phyloP scores from a whole-genome alignment of 2,329 filamentous ascomycete species.

The Reticulascus tulasneorum region DNA sequence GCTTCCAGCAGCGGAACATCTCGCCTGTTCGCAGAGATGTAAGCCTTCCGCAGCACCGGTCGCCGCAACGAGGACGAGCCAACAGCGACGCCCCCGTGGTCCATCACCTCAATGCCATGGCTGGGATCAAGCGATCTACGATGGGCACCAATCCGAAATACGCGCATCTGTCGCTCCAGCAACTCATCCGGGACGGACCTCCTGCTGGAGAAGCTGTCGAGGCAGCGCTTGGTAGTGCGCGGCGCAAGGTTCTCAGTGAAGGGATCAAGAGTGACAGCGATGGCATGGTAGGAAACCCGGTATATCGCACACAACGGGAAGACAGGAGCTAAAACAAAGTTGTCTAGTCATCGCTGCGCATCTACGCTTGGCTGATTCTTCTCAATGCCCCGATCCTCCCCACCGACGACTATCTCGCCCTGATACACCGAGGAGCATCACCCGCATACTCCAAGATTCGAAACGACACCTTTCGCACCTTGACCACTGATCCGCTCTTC shows the following conservation, averaged over 20 bases:
- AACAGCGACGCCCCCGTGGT: conserved; percentile 64
- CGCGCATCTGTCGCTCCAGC: conserved; percentile 62
- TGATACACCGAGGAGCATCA: conserved; percentile 89
- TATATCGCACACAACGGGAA: not conserved
- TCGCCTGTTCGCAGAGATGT: conserved; percentile 12
- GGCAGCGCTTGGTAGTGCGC: conserved; percentile 61
- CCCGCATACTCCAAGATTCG: conserved; percentile 96
- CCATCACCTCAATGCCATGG: conserved; percentile 32
- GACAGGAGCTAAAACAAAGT: not conserved
- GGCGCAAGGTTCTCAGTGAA: conserved; percentile 70
- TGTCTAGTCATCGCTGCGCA: conserved; percentile 76
- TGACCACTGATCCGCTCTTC: conserved; percentile 96
- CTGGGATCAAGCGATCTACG: conserved; percentile 28
- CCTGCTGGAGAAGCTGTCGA: conserved; percentile 63
- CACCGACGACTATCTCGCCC: conserved; percentile 82
- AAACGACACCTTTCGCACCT: conserved; percentile 95
- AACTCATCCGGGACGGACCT: conserved; percentile 76
- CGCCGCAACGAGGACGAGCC: conserved; percentile 58
- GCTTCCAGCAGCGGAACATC: conserved; percentile 38
- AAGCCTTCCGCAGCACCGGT: conserved; percentile 28
- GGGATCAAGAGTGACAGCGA: conserved; percentile 74
- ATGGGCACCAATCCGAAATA: conserved; percentile 36
- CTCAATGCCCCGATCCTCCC: conserved; percentile 81
- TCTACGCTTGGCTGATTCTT: conserved; percentile 94
- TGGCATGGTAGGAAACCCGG: conserved; percentile 60